These are phyloP conservation scores for Penicillium lagena DNA, from an alignment of 495 filamentous ascomycete genomes.

Conservation along the genomic window DNA sequence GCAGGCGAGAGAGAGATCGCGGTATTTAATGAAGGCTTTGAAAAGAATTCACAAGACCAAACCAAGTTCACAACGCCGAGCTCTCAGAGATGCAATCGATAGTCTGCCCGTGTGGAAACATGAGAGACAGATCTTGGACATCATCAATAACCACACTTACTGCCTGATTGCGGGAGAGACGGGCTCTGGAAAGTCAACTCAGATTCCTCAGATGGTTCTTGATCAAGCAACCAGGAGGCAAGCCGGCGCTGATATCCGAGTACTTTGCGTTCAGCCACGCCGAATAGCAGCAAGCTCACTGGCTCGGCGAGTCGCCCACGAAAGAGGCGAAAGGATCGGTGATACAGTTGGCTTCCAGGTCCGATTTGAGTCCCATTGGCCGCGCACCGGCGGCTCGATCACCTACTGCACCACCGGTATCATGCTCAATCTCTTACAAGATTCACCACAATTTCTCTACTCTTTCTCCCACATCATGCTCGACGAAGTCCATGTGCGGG, in stretches of 20 bases:
- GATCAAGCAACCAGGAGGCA: conserved; percentile 38
- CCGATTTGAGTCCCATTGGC: conserved; percentile 36
- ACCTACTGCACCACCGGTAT: conserved; percentile 56
- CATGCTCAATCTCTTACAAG: conserved; percentile 43
- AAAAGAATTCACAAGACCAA: conserved; percentile 1
- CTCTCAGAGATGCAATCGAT: conserved; percentile 11
- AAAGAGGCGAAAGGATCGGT: conserved; percentile 43
- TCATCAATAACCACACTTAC: conserved; percentile 42
- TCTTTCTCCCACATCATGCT: conserved; percentile 48
- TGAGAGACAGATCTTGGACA: conserved; percentile 33
- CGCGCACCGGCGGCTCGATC: conserved; percentile 25
- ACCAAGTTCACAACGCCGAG: no score
- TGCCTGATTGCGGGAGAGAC: conserved; percentile 52
- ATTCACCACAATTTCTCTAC: conserved; percentile 29
- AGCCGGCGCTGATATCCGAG: conserved; percentile 11
- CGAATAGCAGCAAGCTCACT: conserved; percentile 51
- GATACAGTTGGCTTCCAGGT: conserved; percentile 49
- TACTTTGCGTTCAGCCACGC: conserved; percentile 52
- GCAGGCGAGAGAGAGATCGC: neutral
- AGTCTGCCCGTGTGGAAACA: conserved; percentile 46
- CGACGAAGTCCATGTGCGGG: conserved; percentile 57
- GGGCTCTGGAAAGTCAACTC: conserved; percentile 56
- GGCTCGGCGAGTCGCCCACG: conserved; percentile 46
- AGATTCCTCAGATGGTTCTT: conserved; percentile 54
- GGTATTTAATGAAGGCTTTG: neutral